Percentiles rank a stretch among this genome's conserved stretches.
Conservation (phyloP, 139 green algal genomes). For the Tetraselmis chui region DNA sequence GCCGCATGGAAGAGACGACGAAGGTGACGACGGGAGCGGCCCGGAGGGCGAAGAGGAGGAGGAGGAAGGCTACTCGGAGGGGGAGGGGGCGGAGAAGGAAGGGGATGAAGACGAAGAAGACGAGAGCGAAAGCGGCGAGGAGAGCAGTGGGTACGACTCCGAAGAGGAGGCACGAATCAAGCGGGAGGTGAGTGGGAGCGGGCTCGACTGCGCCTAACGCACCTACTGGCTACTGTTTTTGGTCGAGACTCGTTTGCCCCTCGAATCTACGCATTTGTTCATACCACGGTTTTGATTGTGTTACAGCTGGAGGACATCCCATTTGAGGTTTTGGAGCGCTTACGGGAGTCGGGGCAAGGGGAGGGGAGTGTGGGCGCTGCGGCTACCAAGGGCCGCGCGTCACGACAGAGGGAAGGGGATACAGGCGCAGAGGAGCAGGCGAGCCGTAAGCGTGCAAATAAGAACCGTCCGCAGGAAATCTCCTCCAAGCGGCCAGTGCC, state of each 20-base stretch:
- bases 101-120: background rate
- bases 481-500: constrained; percentile 67
- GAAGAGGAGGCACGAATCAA: background rate
- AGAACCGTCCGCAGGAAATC: constrained; percentile 66
- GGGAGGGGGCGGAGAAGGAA: background rate
- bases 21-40: background rate
- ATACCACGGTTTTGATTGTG: no score
- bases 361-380: constrained; percentile 6
- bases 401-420: constrained; percentile 17
- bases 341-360: constrained; percentile 1
- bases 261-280: no score
- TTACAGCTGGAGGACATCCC: constrained; percentile 39
- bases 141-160: background rate
- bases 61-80: background rate
- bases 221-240: background rate
- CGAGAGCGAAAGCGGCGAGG: background rate
- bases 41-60: background rate
- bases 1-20: background rate
- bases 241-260: no score
- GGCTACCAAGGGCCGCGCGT: background rate
- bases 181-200: background rate
- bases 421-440: background rate
- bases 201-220: background rate
- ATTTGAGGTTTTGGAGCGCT: constrained; percentile 30
- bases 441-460: constrained; percentile 48